These are phyloP conservation scores for Paraurostyla sp. DNA, from an alignment of 73 alveolate genomes.

Conservation along the genomic window DNA sequence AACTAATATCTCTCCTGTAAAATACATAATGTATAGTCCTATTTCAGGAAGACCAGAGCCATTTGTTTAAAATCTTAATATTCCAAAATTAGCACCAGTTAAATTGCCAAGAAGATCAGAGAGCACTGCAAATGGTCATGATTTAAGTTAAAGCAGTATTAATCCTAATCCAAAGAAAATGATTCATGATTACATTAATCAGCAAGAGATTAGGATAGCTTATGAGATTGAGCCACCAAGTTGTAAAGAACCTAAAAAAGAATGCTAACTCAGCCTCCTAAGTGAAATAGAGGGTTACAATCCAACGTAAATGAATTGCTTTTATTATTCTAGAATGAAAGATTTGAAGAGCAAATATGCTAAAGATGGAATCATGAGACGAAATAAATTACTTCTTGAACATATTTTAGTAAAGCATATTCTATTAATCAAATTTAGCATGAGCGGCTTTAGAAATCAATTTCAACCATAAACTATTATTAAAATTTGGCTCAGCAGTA, in stretches of 20 bases:
- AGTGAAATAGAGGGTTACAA: constrained; percentile 59
- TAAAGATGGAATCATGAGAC: constrained; percentile 78
- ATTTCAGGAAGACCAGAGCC: constrained; percentile 34
- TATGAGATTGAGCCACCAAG: constrained; percentile 55
- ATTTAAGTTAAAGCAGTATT: too few relatives aligned
- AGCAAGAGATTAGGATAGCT: constrained; percentile 50
- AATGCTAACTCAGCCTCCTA: constrained; percentile 22
- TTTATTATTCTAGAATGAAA: constrained; percentile 29
- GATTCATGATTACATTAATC: constrained; percentile 32
- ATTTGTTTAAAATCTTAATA: constrained; percentile 3
- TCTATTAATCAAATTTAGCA: background rate
- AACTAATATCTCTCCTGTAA: background rate
- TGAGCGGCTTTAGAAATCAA: constrained; percentile 37
- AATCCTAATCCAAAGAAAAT: background rate
- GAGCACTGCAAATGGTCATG: too few relatives aligned
- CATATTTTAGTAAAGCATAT: constrained; percentile 52
- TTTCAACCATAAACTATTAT: constrained; percentile 38
- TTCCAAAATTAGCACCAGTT: constrained; percentile 9
- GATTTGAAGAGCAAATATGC: constrained; percentile 44
- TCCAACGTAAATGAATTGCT: constrained; percentile 37
- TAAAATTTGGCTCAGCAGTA: constrained; percentile 8
- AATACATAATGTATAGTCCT: constrained; percentile 41
- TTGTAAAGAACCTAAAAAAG: constrained; percentile 37
- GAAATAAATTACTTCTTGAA: constrained; percentile 72
- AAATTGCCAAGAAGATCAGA: too few relatives aligned